Base-by-base conservation (phyloP, 1,139 yeast genomes). In the Eremothecium gossypii region DNA sequence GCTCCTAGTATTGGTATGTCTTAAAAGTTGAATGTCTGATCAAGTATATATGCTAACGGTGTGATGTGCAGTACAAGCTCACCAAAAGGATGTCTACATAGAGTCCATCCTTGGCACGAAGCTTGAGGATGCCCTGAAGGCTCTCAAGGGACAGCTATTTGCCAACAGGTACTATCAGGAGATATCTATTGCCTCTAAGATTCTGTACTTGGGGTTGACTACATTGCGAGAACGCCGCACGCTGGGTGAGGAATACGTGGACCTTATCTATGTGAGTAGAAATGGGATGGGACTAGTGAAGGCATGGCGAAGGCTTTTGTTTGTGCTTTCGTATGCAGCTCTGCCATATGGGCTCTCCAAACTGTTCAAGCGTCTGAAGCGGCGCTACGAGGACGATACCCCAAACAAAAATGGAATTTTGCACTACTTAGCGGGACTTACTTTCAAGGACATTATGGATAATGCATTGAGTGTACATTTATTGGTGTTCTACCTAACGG, bases 221-320 rank as follows among this genome's bases (percentile, higher is more conserved):
- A 86, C 96, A 0, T 61, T 83, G 11, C 48, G 76, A 4, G 91
- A 93, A 0, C 77, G 85, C 4, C 69, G 93, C 44, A 89, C 97
- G 0, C 66, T 89, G 29, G 98, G 98, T 0, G 97, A 89, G 59
- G 97, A 91, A 62, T 89, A 89, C 60, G 91, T 89, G 12, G 96
- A 89, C 61, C 67, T 89, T 45, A 67, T 82, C 13, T 85, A 86
- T 55, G 83, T 84, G 6, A 71, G 60, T 45, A 68, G 70, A 45
- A 64, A 62, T 41, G 85, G 79, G 0, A 67, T 53, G 23, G 55
- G 66, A 27, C 60, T 81, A n/a, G 83, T 85, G 1, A 66, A 63
- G 30, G 41, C 43, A 11, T 48, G 63, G 7, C 66, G 68, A n/a
- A 64, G 81, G 44, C 38, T 76, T 1, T 73, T 75, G 10, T 81